Evolutionary conservation across 345 rosid species (phyloP).

Genomic region (Combretum micranthum): DNA sequence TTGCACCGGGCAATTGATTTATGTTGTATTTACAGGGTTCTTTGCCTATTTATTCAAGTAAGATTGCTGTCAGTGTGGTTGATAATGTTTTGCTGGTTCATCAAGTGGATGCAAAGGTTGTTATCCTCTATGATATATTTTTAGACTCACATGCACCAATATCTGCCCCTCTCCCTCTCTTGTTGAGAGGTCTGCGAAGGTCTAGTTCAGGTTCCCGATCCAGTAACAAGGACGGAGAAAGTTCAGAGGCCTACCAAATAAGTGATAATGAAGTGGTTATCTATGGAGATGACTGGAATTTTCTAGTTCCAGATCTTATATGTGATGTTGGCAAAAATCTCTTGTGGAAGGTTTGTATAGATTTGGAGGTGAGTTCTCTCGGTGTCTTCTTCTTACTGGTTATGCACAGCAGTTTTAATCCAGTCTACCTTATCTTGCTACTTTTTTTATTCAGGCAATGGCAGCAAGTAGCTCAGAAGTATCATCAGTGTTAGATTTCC

Average conservation of each 20-base stretch:
- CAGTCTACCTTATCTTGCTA: conserved; percentile 5
- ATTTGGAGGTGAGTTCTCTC: conserved; percentile 65
- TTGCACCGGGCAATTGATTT: neutral
- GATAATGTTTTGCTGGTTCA: conserved; percentile 94
- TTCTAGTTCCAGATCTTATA: conserved; percentile 84
- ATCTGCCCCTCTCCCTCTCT: conserved; percentile 95
- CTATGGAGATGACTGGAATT: conserved; percentile 89
- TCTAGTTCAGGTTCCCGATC: conserved; percentile 42
- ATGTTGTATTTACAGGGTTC: conserved; percentile 60
- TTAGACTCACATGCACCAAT: conserved; percentile 91
- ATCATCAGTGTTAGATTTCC: conserved; percentile 73
- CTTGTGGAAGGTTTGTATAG: conserved; percentile 88
- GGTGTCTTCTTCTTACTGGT: neutral
- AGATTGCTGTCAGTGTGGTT: conserved; percentile 74
- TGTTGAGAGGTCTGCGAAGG: conserved; percentile 66
- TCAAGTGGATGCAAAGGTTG: conserved; percentile 96
- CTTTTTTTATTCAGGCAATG: conserved; percentile 61
- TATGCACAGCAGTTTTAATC: neutral
- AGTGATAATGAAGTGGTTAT: conserved; percentile 45
- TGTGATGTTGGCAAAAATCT: conserved; percentile 62
- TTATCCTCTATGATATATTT: conserved; percentile 86
- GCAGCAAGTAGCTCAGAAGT: conserved; percentile 93
- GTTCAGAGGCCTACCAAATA: conserved; percentile 36
- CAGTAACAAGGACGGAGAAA: conserved; percentile 39
- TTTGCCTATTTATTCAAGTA: conserved; percentile 87